Evolutionary conservation across 2,329 filamentous ascomycete genomes (phyloP).

Genomic region (Corniculantispora saksenae): DNA sequence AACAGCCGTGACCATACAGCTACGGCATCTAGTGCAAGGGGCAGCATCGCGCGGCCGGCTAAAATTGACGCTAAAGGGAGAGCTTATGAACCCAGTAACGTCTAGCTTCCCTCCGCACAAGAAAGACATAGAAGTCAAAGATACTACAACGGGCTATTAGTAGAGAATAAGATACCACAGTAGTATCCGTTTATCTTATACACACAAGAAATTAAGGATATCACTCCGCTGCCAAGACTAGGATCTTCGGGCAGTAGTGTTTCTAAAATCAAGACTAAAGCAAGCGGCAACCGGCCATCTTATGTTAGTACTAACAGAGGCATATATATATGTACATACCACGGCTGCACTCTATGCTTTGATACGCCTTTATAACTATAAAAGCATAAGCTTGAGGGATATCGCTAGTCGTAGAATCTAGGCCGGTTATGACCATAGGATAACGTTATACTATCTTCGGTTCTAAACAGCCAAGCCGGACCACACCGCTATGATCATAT

Average conservation of each 20-base stretch:
- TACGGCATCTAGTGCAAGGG: neutral
- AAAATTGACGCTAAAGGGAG: too few relatives aligned
- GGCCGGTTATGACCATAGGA: constrained; percentile 31
- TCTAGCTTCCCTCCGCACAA: constrained; percentile 18
- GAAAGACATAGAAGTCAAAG: constrained; percentile 29
- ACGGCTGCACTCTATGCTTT: constrained; percentile 85
- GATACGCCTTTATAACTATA: constrained; percentile 84
- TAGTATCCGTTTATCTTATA: constrained; percentile 52
- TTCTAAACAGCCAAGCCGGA: constrained; percentile 84
- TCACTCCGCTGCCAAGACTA: constrained; percentile 37
- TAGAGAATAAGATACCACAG: constrained; percentile 46
- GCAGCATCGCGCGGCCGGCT: constrained; percentile 26
- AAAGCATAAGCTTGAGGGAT: constrained; percentile 92
- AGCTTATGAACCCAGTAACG: constrained; percentile 25
- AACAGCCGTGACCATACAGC: neutral
- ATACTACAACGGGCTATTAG: constrained; percentile 32
- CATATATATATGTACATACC: constrained; percentile 95
- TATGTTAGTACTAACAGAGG: constrained; percentile 74
- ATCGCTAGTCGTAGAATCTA: constrained; percentile 68
- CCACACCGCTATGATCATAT: constrained; percentile 91
- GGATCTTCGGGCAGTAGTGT: constrained; percentile 46
- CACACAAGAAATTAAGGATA: constrained; percentile 35
- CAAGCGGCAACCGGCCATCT: constrained; percentile 52
- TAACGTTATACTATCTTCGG: constrained; percentile 48
- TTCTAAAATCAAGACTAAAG: constrained; percentile 35